These are phyloP conservation scores for Cladophialophora yegresii DNA, from an alignment of 2,329 filamentous ascomycete species.

Conservation along the genomic window DNA sequence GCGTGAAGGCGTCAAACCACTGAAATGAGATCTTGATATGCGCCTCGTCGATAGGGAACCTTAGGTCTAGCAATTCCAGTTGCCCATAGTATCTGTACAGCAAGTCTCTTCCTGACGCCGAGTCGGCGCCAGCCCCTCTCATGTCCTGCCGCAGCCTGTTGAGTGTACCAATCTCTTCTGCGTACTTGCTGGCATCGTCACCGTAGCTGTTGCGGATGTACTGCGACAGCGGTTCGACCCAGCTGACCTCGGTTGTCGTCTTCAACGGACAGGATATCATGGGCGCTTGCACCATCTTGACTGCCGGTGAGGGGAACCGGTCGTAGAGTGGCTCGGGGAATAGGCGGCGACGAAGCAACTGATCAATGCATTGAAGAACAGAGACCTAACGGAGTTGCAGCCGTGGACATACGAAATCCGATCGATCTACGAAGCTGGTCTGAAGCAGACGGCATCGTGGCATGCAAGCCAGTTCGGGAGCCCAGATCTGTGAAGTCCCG, in stretches of 20 bases:
- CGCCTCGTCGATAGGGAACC: constrained; percentile 97
- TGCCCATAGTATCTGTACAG: constrained; percentile 98
- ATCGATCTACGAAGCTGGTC: neutral
- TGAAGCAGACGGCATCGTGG: constrained; percentile 8
- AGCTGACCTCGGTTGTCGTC: constrained; percentile 97
- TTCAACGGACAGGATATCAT: constrained; percentile 95
- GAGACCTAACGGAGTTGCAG: neutral
- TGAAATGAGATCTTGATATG: constrained; percentile 99
- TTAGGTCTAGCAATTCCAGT: constrained; percentile 86
- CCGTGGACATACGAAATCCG: neutral
- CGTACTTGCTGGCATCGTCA: constrained; percentile 94
- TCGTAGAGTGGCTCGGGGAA: neutral
- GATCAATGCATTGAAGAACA: constrained; percentile 11
- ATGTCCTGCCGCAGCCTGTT: constrained; percentile 97
- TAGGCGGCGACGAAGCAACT: neutral
- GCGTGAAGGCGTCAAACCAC: constrained; percentile 99
- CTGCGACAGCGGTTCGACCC: constrained; percentile 84
- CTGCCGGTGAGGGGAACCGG: neutral
- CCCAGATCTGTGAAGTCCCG: constrained; percentile 3
- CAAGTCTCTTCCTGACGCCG: constrained; percentile 86
- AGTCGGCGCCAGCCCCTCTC: constrained; percentile 95
- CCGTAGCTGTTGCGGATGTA: constrained; percentile 95
- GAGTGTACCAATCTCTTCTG: constrained; percentile 90
- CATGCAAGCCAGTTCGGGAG: neutral
- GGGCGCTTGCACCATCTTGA: constrained; percentile 75